Percentiles rank a stretch among this genome's conserved stretches.
phyloP scores from a whole-genome alignment of 140 eudicot species.

The Senecio squalidus region DNA sequence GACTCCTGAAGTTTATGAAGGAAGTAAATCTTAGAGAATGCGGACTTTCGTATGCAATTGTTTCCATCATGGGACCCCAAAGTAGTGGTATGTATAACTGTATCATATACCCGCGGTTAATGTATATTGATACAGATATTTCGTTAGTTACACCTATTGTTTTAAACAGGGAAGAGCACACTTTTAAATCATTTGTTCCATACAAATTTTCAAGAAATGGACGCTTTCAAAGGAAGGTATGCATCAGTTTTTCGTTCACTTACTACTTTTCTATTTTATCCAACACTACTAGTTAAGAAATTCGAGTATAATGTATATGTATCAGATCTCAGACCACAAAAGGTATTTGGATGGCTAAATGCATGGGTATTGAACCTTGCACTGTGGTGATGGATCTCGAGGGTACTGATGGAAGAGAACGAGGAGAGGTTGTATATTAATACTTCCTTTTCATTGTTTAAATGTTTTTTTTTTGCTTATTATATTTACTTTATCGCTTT shows the following conservation, averaged over 20 bases:
- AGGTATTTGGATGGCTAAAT: conserved; percentile 78
- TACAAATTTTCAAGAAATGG: conserved; percentile 81
- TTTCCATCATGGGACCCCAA: conserved; percentile 99
- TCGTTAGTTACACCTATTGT: neutral
- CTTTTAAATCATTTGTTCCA: conserved; percentile 59
- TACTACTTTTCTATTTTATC: neutral
- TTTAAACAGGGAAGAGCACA: conserved; percentile 72
- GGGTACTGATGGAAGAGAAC: conserved; percentile 91
- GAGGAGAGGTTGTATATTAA: conserved; percentile 56
- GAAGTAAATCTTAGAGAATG: conserved; percentile 81
- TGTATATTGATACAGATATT: too few species aligned
- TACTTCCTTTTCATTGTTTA: conserved; percentile 2
- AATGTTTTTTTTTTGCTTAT: neutral
- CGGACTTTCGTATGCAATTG: conserved; percentile 95
- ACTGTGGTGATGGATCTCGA: conserved; percentile 83
- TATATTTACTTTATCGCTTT: neutral
- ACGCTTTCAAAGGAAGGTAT: conserved; percentile 72
- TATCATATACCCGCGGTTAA: too few species aligned
- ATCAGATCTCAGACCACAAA: conserved; percentile 69
- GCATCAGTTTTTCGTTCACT: conserved; percentile 8
- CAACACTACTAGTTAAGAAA: neutral
- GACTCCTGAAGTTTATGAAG: conserved; percentile 70
- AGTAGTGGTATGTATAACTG: conserved; percentile 69
- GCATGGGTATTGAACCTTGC: conserved; percentile 68
- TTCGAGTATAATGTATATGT: neutral